Evolutionary conservation across 2,329 filamentous ascomycete species (phyloP).

Genomic region (Sclerotinia trifoliorum): DNA sequence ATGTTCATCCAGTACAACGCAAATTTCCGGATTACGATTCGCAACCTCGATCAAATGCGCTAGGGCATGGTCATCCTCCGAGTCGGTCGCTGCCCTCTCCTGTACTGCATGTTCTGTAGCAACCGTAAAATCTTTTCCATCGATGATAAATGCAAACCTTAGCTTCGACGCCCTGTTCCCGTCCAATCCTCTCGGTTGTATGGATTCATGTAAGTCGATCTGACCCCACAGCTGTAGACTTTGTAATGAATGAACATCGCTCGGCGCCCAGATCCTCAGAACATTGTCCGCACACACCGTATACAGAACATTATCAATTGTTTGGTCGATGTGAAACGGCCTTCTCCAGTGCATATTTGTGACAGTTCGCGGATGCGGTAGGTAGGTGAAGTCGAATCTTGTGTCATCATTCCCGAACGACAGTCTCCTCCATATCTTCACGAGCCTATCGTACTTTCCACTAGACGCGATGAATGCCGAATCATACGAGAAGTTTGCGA

Average conservation of each 20-base stretch:
- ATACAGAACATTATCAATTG: conserved; percentile 82
- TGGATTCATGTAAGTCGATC: conserved; percentile 72
- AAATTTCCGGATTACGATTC: conserved; percentile 82
- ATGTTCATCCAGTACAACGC: conserved; percentile 76
- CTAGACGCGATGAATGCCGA: conserved; percentile 82
- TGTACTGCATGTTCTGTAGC: conserved; percentile 77
- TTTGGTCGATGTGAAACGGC: conserved; percentile 73
- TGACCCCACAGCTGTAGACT: conserved; percentile 77
- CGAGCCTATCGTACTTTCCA: conserved; percentile 73
- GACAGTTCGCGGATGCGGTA: conserved; percentile 79
- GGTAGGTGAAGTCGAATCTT: conserved; percentile 85
- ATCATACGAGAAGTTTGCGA: conserved; percentile 80
- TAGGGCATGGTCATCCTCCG: conserved; percentile 65
- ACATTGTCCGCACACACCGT: conserved; percentile 80
- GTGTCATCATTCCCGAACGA: conserved; percentile 81
- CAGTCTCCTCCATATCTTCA: conserved; percentile 90
- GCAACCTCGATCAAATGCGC: conserved; percentile 84
- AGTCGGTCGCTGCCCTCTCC: conserved; percentile 49
- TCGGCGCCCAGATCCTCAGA: conserved; percentile 79
- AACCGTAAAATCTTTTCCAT: conserved; percentile 73
- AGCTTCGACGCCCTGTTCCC: conserved; percentile 38
- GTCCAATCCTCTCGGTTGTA: conserved; percentile 47
- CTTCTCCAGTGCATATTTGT: conserved; percentile 83
- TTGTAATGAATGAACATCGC: conserved; percentile 68
- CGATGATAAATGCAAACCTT: conserved; percentile 77